Base-by-base conservation (phyloP, 345 rosid species). In the Rhizophora mangle region DNA sequence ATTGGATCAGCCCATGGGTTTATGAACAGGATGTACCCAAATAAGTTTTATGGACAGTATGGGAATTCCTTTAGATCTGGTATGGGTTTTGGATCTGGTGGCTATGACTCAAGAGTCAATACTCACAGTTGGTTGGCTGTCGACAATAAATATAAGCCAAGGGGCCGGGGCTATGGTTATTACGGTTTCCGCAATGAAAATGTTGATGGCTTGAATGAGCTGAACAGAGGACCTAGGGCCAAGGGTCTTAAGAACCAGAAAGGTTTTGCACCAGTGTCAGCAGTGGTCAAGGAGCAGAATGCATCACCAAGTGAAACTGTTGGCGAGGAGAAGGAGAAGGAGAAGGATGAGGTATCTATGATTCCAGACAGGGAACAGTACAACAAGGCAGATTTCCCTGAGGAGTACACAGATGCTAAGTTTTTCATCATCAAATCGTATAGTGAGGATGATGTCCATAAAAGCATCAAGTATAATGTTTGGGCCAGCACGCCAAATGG, bases 401-500 rank as follows among this genome's bases (percentile, higher is more conserved):
- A 54, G 52, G 58, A 54, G 3, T 67, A 67, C 21, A 7, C 21
- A 6, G 53, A 67, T 67, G 70, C 70, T 7, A 67, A 67, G 56
- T 67, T 67, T 57, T 67, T 67, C 54, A 58, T 68, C 16, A 68
- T 68, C 22, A 26, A 56, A 30, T 67, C 39, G 22, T 67, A 67
- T 27, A 54, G 71, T 27, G 51, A 53, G 62, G 59, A 55, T 67
- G 71, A 67, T 57, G 63, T 68, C 53, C 51, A 32, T 52, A 36
- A 64, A 26, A 64, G 68, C 34, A 64, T 64, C 68, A 64, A 64
- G 68, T 46, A 64, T 37, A 64, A 47, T 64, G 68, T 64, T n/a
- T 64, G 68, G 68, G 32, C 68, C 34, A 64, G 68, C 43, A 46
- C 68, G 13, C 55, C 68, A 43, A 64, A 55, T 22, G 59, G 59